A percentile compares a stretch with the other conserved stretches of the same genome.
These are phyloP conservation scores for Neurospora tetrasperma DNA, from an alignment of 495 filamentous ascomycete species.

Conservation along the genomic window DNA sequence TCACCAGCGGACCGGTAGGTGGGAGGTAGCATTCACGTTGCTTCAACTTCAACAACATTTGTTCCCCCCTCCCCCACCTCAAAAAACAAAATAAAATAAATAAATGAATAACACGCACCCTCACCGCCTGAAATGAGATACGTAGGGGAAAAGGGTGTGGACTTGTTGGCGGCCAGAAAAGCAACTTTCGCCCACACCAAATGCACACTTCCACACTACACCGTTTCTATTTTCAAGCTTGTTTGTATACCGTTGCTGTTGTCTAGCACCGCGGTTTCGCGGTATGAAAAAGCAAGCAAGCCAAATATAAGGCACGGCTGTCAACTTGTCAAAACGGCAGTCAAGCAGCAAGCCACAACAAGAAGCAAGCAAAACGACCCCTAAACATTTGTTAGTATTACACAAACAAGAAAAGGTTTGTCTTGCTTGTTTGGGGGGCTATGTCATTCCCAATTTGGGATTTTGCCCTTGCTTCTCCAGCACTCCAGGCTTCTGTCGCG, in stretches of 20 bases:
- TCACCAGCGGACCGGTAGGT: neutral
- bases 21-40: neutral
- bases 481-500: neutral
- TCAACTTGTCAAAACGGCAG: neutral
- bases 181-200: neutral
- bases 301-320: neutral
- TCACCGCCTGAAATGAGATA: conserved; percentile 14
- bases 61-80: neutral
- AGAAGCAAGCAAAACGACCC: neutral
- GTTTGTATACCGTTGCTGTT: neutral
- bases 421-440: neutral
- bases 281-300: neutral
- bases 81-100: too few species aligned
- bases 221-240: neutral
- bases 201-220: neutral
- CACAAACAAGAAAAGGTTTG: neutral
- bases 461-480: neutral
- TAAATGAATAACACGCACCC: neutral
- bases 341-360: neutral
- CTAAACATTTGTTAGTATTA: neutral
- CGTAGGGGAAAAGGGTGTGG: neutral
- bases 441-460: neutral
- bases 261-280: neutral
- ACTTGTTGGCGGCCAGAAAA: neutral
- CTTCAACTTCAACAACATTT: neutral